Evolutionary conservation across 192 early-diverging fungal species (phyloP), one percentile per base, ranked within the genome.

Genomic region (Linnemannia schmuckeri): DNA sequence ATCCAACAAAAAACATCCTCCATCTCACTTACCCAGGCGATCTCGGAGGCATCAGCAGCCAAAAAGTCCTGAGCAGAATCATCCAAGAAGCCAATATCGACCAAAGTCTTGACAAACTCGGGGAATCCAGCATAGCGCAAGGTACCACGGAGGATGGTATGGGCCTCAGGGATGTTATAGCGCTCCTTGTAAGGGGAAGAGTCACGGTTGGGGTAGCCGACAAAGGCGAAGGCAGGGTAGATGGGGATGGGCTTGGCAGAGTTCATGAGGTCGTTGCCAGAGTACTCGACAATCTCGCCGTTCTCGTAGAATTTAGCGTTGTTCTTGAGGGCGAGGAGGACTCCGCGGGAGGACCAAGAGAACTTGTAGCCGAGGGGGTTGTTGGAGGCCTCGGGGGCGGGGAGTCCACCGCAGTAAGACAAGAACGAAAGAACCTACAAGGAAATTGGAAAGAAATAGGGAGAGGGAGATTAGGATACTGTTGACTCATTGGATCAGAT

Each of bases 341-440:
- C 98, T 75, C 99, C 99, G 82, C 98, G 95, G 24, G 98, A 95
- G 55, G 96, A 97, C 99, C 99, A 99, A 82, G 94, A 96, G 92
- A 99, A 99, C 90, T 99, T 99, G 96, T 99, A 99, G 63, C 98
- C 98, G 44, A 99, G 93, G 77, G 98, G 98, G 89, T 99, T 99
- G 94, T 98, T 97, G 75, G 95, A 96, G 75, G 93, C 91, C 90
- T 99, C 98, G 24, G 98, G 98, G 69, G 98, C 98, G 22, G 98
- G 98, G 77, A 99, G 94, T 70, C 98, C 98, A 77, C 98, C 98
- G 90, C 98, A 99, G 95, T 96, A 99, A 18, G 97, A 98, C 68
- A 95, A 91, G 89, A 99, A 99, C 13, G 94, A 93, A 37, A 91
- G 89, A 68, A 99, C 90, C 90, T 91, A 78, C 44, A 22, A 81